These are phyloP conservation scores for Drechslerella stenobrocha DNA, from an alignment of 2,329 filamentous ascomycete genomes.

Conservation along the genomic window DNA sequence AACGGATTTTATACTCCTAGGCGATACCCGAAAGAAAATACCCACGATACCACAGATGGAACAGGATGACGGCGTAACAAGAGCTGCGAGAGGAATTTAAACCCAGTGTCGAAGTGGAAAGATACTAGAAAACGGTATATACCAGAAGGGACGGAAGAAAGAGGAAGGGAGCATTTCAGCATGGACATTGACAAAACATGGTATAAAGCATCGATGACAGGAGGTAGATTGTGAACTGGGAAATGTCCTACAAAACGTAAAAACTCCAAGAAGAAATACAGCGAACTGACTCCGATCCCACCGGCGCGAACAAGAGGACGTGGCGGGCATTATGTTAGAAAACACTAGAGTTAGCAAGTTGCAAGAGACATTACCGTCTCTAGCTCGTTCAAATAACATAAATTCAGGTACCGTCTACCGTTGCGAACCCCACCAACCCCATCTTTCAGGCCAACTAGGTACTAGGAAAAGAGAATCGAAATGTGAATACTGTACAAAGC, in stretches of 20 bases:
- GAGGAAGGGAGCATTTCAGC: slow-evolving; percentile 7
- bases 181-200: slow-evolving; percentile 47
- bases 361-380: slow-evolving; percentile 22
- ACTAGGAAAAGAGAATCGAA: slow-evolving; percentile 35
- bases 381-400: slow-evolving; percentile 28
- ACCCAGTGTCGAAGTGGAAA: slow-evolving; percentile 3
- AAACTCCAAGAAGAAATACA: slow-evolving; percentile 10
- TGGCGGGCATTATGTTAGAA: slow-evolving; percentile 23
- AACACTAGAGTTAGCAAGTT: slow-evolving; percentile 20
- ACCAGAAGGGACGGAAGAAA: slow-evolving; percentile 22
- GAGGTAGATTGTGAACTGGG: slow-evolving; percentile 13
- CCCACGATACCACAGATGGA: slow-evolving; percentile 27
- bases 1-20: slow-evolving; percentile 48
- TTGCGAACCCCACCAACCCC: slow-evolving; percentile 29
- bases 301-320: slow-evolving; percentile 16
- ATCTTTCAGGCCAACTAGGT: slow-evolving; percentile 27
- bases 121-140: slow-evolving; percentile 25
- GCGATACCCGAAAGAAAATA: slow-evolving; percentile 38
- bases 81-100: slow-evolving; percentile 15
- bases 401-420: slow-evolving; percentile 23
- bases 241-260: slow-evolving; percentile 10
- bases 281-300: slow-evolving; percentile 15
- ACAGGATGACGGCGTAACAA: slow-evolving; percentile 12
- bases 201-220: slow-evolving; percentile 32
- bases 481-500: slow-evolving; percentile 49